phyloP scores from a whole-genome alignment of 2,329 filamentous ascomycete genomes.

The Dothideomycetidae sp. region DNA sequence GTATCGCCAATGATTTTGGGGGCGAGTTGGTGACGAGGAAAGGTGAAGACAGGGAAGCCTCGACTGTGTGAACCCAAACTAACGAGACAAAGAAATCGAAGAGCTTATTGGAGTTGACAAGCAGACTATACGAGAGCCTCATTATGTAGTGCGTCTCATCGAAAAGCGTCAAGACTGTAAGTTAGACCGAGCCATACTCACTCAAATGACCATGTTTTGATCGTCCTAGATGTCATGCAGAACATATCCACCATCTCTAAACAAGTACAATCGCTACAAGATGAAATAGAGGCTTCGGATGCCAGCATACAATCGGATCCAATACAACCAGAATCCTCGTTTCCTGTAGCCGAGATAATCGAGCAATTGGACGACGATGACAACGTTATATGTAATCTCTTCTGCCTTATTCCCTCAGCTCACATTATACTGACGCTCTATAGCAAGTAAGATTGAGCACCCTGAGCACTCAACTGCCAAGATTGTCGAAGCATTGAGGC shows the following conservation, averaged over 20 bases:
- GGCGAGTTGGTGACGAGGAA: conserved; percentile 50
- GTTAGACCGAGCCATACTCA: conserved; percentile 3
- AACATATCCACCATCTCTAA: conserved; percentile 65
- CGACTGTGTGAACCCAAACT: not conserved
- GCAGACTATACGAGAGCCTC: conserved; percentile 35
- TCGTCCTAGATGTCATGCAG: conserved; percentile 49
- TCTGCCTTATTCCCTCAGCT: not conserved
- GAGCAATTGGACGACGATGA: conserved; percentile 86
- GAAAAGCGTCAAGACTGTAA: conserved; percentile 62
- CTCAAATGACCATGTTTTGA: too few relatives aligned
- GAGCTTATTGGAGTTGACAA: conserved; percentile 37
- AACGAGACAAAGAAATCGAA: conserved; percentile 32
- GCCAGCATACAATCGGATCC: conserved; percentile 25
- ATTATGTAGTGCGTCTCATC: conserved; percentile 54
- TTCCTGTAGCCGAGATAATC: conserved; percentile 78
- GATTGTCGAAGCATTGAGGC: conserved; percentile 57
- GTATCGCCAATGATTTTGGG: conserved; percentile 44
- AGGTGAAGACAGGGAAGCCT: conserved; percentile 14
- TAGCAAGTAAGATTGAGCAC: conserved; percentile 27
- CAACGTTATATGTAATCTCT: conserved; percentile 49
- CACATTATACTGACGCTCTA: not conserved
- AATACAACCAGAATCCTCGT: conserved; percentile 46
- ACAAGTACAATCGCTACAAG: conserved; percentile 54
- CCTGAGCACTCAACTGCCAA: conserved; percentile 54
- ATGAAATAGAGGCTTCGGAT: conserved; percentile 51